Evolutionary conservation across 2,329 filamentous ascomycete species (phyloP).

Genomic region (Aspergillus sp.): DNA sequence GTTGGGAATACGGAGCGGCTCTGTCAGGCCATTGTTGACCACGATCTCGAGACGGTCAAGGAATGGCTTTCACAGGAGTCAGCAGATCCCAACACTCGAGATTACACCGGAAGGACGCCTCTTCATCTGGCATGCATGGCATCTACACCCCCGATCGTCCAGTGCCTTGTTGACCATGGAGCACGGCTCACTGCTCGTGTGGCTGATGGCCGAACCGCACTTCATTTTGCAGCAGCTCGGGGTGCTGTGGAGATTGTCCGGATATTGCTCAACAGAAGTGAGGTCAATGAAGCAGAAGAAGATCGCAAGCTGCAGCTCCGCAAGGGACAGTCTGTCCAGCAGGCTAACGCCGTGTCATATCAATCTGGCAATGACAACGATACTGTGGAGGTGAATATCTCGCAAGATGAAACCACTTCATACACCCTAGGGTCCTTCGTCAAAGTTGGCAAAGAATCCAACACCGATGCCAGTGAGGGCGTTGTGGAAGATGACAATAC

Average conservation of each 20-base stretch:
- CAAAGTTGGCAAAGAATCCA: constrained; percentile 49
- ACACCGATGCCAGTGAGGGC: constrained; percentile 38
- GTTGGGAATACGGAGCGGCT: constrained; percentile 74
- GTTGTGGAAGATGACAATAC: constrained; percentile 55
- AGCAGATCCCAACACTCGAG: constrained; percentile 69
- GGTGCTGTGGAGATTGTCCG: constrained; percentile 69
- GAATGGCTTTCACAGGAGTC: constrained; percentile 69
- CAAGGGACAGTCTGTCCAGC: constrained; percentile 21
- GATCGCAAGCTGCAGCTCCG: constrained; percentile 59
- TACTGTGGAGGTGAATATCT: constrained; percentile 15
- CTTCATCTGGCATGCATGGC: constrained; percentile 72
- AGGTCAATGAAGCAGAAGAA: constrained; percentile 52
- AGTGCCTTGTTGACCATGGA: constrained; percentile 68
- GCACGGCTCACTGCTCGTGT: constrained; percentile 72
- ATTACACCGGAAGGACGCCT: constrained; percentile 76
- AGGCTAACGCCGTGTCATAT: constrained; percentile 19
- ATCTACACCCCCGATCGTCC: constrained; percentile 69
- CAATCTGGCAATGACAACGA: constrained; percentile 25
- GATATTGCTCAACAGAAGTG: constrained; percentile 70
- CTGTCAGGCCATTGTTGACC: constrained; percentile 77
- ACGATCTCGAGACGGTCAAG: constrained; percentile 67
- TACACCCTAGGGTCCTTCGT: constrained; percentile 71
- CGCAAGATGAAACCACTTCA: constrained; percentile 47
- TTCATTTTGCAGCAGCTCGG: constrained; percentile 76
- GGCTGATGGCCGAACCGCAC: constrained; percentile 74